phyloP scores from a whole-genome alignment of 495 filamentous ascomycete species.

The Massariosphaeria phaeospora region DNA sequence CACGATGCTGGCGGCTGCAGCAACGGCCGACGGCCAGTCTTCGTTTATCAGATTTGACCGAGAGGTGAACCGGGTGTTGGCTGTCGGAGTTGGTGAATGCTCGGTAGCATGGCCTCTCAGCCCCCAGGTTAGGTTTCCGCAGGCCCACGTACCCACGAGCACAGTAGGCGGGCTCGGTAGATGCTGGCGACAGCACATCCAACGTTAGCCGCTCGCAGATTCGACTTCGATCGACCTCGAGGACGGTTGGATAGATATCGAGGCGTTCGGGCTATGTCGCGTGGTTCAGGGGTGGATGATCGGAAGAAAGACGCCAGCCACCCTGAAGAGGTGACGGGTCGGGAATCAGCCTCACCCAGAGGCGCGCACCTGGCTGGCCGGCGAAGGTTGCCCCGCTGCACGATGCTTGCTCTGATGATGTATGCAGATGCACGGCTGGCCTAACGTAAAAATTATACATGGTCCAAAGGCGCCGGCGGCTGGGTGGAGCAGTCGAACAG shows the following conservation, averaged over 20 bases:
- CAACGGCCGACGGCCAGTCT: neutral
- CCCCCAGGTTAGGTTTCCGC: neutral
- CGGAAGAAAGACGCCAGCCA: neutral
- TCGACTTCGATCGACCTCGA: conserved; percentile 1
- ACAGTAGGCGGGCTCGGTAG: neutral
- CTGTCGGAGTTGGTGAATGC: conserved; percentile 5
- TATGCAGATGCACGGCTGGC: neutral
- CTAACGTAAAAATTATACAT: conserved; percentile 16
- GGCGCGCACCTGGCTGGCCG: neutral
- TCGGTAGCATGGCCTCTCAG: neutral
- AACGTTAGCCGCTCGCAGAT: conserved; percentile 28
- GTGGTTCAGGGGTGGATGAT: conserved; percentile 17
- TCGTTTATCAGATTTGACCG: neutral
- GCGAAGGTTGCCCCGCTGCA: conserved; percentile 9
- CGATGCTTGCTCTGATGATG: conserved; percentile 21
- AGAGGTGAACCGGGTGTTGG: neutral
- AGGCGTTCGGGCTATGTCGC: conserved; percentile 13
- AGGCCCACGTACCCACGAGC: too few species aligned
- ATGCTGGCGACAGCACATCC: conserved; percentile 7
- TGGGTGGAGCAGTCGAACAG: neutral
- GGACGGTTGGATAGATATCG: neutral
- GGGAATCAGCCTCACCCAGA: conserved; percentile 21
- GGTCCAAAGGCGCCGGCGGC: neutral
- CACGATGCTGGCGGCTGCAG: conserved; percentile 13
- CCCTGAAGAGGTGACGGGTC: neutral